Conservation (phyloP, 306 rosid genomes). For the Luffa aegyptiaca region DNA sequence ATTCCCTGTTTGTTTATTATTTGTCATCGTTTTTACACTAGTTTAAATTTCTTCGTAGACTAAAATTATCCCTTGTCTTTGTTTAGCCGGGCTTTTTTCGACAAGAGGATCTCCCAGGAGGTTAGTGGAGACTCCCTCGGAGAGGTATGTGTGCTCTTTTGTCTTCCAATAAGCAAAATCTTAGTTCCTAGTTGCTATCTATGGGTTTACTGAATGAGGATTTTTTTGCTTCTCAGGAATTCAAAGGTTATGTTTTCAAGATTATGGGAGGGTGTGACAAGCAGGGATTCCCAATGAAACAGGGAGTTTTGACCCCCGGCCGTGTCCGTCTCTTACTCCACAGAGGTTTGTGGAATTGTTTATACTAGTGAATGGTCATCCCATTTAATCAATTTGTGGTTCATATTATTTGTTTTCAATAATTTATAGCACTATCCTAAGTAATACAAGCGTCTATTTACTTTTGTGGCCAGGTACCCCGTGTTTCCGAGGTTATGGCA, state of each 20-base stretch:
- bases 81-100: constrained; percentile 44
- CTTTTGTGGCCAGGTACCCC: constrained; percentile 35
- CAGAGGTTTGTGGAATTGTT: constrained; percentile 23
- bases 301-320: constrained; percentile 48
- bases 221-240: constrained; percentile 22
- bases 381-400: neutral
- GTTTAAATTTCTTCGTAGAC: neutral
- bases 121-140: constrained; percentile 56
- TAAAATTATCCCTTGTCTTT: neutral
- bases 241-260: constrained; percentile 45
- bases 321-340: constrained; percentile 44
- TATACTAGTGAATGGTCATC: neutral
- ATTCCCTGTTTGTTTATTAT: neutral
- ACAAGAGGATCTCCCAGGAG: constrained; percentile 56
- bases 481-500: constrained; percentile 55
- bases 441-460: neutral
- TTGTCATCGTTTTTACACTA: neutral
- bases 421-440: neutral
- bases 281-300: constrained; percentile 58
- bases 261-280: constrained; percentile 58
- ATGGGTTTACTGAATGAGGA: neutral
- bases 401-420: neutral
- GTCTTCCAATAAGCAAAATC: neutral
- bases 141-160: constrained; percentile 19
- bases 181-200: neutral